Base-by-base conservation (phyloP, 208 protist genomes). In the Acanthamoeba castellanii region DNA sequence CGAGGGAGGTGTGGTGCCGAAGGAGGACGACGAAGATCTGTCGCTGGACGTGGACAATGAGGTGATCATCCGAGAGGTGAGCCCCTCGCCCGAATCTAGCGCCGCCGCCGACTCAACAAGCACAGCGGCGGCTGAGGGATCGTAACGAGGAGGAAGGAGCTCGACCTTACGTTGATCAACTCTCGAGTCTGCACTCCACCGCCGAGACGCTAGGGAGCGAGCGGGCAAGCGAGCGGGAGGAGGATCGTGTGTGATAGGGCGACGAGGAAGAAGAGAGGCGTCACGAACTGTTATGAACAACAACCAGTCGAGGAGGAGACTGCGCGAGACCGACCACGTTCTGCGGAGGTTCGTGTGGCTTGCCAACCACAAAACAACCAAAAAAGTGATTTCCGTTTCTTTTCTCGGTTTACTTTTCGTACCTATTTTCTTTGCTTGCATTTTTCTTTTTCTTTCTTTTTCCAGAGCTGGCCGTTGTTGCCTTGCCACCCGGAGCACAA, bases 21-120 rank as follows among this genome's bases (percentile, higher is more conserved):
- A 45, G 74, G 74, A 74, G 66, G 30, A 42, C 30, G 66, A 74
- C 27, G 66, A 32, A 30, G 66, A 5, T 16, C n/a, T 74, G 66
- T 16, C 66, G n/a, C 18, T 84, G 37, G 74, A 57, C 8, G 74
- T 84, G 74, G 74, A 84, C 74, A 55, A 84, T 4, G 74, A 84
- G 74, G 74, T 84, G 16, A 52, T 84, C 74, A 84, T 84, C 42
- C 74, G 74, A 52, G 74, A 84, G n/a, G 45, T 84, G 11, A 74
- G 25, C 59, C 59, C 59, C 27, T 66, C 61, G 61, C 61, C 61
- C 25, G 66, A 74, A 14, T 20, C 66, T 0, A 32, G 11, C 13
- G 30, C 16, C 32, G 22, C 22, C 61, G 61, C 7, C 61, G 61
- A 70, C 61, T 14, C 61, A 4, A 32, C 61, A 32, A 70, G 61